Percentiles rank a stretch among this genome's conserved stretches.
These are phyloP conservation scores for Hyaloscypha variabilis DNA, from an alignment of 495 filamentous ascomycete species.

Conservation along the genomic window DNA sequence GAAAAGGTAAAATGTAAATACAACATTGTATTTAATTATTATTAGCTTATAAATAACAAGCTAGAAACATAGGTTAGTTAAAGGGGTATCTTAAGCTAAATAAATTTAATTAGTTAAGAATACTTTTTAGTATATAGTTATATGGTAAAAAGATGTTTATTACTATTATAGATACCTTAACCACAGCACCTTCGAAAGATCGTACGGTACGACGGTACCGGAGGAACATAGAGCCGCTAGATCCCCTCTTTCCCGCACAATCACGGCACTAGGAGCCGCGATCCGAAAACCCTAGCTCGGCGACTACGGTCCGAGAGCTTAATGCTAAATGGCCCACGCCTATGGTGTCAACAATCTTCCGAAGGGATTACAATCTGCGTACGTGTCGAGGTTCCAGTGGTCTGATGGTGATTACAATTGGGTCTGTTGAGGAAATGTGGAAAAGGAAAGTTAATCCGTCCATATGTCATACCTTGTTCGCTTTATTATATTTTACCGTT, in stretches of 20 bases:
- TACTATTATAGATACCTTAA: constrained; percentile 1
- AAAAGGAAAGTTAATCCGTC: not conserved
- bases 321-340: not conserved
- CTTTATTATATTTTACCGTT: not conserved
- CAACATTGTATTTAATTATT: not conserved
- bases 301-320: not conserved
- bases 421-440: not conserved
- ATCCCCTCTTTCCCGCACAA: not conserved
- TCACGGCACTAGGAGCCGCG: not conserved
- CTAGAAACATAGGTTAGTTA: not conserved
- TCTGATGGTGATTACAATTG: not conserved
- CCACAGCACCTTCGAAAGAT: not conserved
- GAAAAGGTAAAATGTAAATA: not conserved
- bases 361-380: not conserved
- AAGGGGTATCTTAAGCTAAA: not conserved
- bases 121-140: not conserved
- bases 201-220: not conserved
- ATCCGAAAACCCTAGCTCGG: not conserved
- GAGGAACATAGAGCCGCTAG: not conserved
- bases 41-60: not conserved
- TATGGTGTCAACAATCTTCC: not conserved
- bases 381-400: not conserved
- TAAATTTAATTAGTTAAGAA: not conserved
- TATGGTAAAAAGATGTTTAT: no score
- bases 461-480: not conserved